Evolutionary conservation across 306 rosid species (phyloP).

Genomic region (Cyclanthera cordifolia): DNA sequence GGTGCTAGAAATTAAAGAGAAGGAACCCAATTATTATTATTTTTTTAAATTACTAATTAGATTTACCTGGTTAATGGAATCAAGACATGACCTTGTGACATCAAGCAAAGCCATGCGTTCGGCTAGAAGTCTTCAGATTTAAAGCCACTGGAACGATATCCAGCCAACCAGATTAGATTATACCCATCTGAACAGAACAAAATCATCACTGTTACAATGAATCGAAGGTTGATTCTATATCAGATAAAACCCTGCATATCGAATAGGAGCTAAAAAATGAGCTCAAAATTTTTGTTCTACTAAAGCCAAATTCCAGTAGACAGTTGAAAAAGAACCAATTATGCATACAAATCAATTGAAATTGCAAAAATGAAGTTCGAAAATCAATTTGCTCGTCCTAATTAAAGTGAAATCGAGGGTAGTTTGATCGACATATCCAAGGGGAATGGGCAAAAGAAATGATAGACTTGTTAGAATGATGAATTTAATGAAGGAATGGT

Average conservation of each 20-base stretch:
- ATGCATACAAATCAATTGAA: not conserved
- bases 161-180: not conserved
- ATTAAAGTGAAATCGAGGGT: too few species aligned
- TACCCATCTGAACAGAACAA: not conserved
- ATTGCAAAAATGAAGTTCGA: too few species aligned
- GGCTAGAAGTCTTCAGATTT: not conserved
- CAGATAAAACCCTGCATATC: not conserved
- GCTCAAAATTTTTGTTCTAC: not conserved
- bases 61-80: constrained; percentile 57
- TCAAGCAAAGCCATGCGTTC: constrained; percentile 54
- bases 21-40: not conserved
- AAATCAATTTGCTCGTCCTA: too few species aligned
- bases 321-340: not conserved
- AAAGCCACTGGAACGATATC: not conserved
- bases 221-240: not conserved
- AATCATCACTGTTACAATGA: not conserved
- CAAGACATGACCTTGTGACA: constrained; percentile 56
- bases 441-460: too few species aligned
- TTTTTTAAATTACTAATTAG: too few species aligned
- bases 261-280: not conserved
- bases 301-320: not conserved
- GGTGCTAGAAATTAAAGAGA: not conserved
- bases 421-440: too few species aligned
- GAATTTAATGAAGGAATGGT: too few species aligned
- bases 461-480: too few species aligned